phyloP scores from a whole-genome alignment of 768 basidiomycete genomes.

The Trametes meyenii region DNA sequence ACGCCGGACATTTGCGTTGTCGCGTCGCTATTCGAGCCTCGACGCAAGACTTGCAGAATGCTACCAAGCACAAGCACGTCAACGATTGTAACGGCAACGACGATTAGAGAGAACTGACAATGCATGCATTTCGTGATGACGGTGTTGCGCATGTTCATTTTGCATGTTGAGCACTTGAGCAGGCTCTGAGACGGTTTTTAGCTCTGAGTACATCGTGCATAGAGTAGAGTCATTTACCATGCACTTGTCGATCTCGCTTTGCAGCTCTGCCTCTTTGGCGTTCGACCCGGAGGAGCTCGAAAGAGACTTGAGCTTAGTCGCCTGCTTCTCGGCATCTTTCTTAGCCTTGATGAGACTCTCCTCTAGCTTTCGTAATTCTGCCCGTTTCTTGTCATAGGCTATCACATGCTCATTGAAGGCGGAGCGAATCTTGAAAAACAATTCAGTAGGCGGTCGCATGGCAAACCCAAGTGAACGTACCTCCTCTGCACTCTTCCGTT shows the following conservation, averaged over 20 bases:
- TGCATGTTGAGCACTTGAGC: slow-evolving; percentile 89
- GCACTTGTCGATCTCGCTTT: slow-evolving; percentile 56
- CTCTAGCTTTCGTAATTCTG: slow-evolving; percentile 45
- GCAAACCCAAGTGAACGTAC: slow-evolving; percentile 33
- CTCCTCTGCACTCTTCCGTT: slow-evolving; percentile 42
- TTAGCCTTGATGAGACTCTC: slow-evolving; percentile 51
- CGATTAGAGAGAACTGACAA: slow-evolving; percentile 55
- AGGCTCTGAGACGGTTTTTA: slow-evolving; percentile 54
- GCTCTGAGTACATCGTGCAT: neutral
- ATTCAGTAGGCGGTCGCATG: neutral
- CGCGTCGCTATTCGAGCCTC: slow-evolving; percentile 87
- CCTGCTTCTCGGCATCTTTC: slow-evolving; percentile 55
- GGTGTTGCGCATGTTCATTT: slow-evolving; percentile 72
- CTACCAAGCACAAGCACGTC: slow-evolving; percentile 39
- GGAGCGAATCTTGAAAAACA: slow-evolving; percentile 3
- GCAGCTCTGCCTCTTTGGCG: slow-evolving; percentile 40
- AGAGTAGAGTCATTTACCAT: slow-evolving; percentile 44
- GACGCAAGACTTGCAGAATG: slow-evolving; percentile 84
- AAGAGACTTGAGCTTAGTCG: slow-evolving; percentile 48
- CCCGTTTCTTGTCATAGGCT: slow-evolving; percentile 35
- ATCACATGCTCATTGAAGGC: slow-evolving; percentile 39
- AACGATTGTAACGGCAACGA: neutral
- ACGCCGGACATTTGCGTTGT: slow-evolving; percentile 93
- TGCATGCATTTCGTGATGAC: slow-evolving; percentile 91
- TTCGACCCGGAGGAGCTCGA: slow-evolving; percentile 25